Evolutionary conservation across 1,284 basidiomycete species (phyloP).

Genomic region (Violaceomyces palustris): DNA sequence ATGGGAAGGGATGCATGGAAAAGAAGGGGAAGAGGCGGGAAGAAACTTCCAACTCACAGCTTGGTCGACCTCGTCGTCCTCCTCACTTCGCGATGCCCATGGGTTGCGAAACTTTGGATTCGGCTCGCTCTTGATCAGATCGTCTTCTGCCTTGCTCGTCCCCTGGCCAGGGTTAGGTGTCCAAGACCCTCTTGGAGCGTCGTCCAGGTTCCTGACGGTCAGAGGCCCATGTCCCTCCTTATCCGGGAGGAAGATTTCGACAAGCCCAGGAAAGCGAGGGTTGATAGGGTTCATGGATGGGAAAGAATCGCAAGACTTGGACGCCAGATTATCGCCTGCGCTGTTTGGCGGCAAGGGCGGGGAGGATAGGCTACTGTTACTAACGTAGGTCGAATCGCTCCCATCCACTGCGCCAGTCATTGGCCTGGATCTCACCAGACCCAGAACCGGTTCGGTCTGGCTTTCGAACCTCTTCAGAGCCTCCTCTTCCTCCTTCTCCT

Average conservation of each 20-base stretch:
- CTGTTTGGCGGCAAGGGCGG: slow-evolving; percentile 12
- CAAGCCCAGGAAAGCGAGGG: neutral
- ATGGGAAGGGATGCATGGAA: neutral
- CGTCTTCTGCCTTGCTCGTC: slow-evolving; percentile 5
- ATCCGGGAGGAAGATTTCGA: neutral
- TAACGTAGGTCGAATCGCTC: slow-evolving; percentile 26
- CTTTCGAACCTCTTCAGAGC: neutral
- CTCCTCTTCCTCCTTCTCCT: neutral
- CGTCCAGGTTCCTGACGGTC: slow-evolving; percentile 33
- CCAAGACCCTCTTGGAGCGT: slow-evolving; percentile 24
- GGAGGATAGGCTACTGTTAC: slow-evolving; percentile 9
- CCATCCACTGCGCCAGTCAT: slow-evolving; percentile 5
- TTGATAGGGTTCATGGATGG: slow-evolving; percentile 10
- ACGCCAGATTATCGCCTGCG: slow-evolving; percentile 19
- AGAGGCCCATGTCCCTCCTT: slow-evolving; percentile 4
- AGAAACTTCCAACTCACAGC: slow-evolving; percentile 4
- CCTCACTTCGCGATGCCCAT: slow-evolving; percentile 15
- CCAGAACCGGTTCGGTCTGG: slow-evolving; percentile 12
- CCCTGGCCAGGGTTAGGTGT: slow-evolving; percentile 15
- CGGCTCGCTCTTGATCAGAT: slow-evolving; percentile 6
- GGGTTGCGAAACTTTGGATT: slow-evolving; percentile 12
- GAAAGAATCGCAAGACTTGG: slow-evolving; percentile 9
- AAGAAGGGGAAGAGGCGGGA: too few relatives aligned
- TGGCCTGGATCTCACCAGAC: slow-evolving; percentile 9
- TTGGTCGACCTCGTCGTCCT: slow-evolving; percentile 23